These are phyloP conservation scores for Pyrus betulifolia DNA, from an alignment of 306 rosid species.

Conservation along the genomic window DNA sequence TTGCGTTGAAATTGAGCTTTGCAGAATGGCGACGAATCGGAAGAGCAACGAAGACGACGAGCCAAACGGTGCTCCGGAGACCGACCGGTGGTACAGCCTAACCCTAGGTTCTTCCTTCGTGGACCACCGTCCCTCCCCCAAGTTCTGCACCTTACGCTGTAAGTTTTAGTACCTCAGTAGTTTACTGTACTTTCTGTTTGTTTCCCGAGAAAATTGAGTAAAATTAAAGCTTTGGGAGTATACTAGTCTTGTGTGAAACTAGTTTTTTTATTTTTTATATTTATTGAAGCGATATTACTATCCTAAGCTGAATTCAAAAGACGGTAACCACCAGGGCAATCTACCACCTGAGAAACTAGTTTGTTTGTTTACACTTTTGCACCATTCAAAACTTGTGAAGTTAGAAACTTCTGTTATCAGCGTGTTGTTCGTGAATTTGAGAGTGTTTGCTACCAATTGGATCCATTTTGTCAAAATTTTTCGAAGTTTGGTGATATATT, in stretches of 20 bases:
- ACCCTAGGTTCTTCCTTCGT: conserved; percentile 8
- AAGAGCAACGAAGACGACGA: conserved; percentile 3
- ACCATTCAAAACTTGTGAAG: neutral
- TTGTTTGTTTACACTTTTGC: neutral
- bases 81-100: conserved; percentile 12
- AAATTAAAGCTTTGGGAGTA: neutral
- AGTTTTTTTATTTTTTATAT: too few species aligned
- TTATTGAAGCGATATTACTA: too few species aligned
- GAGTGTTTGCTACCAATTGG: neutral
- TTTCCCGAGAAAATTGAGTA: neutral
- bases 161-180: neutral
- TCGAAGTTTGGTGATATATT: neutral
- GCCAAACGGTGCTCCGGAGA: conserved; percentile 13
- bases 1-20: neutral
- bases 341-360: too few species aligned
- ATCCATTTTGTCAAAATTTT: neutral
- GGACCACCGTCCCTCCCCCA: conserved; percentile 4
- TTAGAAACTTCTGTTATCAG: neutral
- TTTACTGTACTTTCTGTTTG: neutral
- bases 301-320: too few species aligned
- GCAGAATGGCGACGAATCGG: neutral
- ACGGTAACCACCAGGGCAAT: too few species aligned
- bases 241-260: neutral
- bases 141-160: conserved; percentile 15
- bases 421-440: neutral